Evolutionary conservation across 306 rosid species (phyloP), one percentile per base, ranked within the genome.

Genomic region (Cucurbita ficifolia): DNA sequence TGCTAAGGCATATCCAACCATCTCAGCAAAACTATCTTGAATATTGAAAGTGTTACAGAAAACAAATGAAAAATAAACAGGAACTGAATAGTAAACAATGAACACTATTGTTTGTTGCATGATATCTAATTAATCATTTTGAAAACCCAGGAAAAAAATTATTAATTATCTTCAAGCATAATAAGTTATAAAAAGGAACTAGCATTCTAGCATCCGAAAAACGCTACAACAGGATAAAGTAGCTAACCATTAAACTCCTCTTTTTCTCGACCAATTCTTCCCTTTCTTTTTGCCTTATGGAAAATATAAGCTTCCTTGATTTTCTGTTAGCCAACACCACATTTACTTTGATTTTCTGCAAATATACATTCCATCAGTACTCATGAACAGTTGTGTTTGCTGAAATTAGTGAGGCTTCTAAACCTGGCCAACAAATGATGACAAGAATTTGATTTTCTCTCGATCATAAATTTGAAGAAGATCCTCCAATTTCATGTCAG

Each of bases 391-490:
- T 61, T 17, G 22, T 3, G 21, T 46, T 72, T n/a, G 36, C 62
- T 52, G 63, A 72, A 35, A 72, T 5, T 18, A 52, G 12, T 35
- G 49, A 72, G 50, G 3, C 62, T 35, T 50, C 46, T 14, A 33
- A 52, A 91, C 99, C 99, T 94, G 92, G 79, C 97, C 97, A 76
- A 89, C 72, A 79, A 89, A 91, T 21, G 90, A 91, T 75, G 96
- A 89, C 84, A 94, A 84, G 88, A 87, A 94, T 60, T 80, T 85
- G 76, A 60, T 63, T 81, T 94, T 94, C 83, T 94, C 96, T 72
- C 78, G 87, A 79, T 89, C 90, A 81, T 94, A 94, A 83, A 89
- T 85, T 77, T 64, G 79, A 63, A 90, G 84, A 68, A 94, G 90
- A 72, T 88, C 92, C 73, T 91, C 96, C 82, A 88, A 75, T 81